Base-by-base conservation (phyloP, 2,329 filamentous ascomycete species). In the Verticillium dahliae region DNA sequence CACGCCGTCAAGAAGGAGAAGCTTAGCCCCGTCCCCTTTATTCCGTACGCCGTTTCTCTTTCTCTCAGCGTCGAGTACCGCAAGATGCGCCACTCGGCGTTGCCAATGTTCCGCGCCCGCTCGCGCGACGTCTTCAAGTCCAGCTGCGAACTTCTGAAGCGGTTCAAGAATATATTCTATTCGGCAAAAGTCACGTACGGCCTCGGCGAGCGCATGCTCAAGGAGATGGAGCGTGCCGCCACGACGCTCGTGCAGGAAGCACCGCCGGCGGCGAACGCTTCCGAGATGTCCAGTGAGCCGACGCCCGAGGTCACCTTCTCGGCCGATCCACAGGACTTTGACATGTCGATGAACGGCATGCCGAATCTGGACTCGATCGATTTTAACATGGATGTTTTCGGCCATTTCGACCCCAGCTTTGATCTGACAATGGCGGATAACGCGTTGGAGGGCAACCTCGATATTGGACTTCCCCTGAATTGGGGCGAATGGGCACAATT, bases 41-140 rank as follows among this genome's bases (percentile, higher is more conserved):
- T 88, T 0, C 85, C 85, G 0, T 88, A 88, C 61, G 84, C 83
- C 0, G 76, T 88, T 0, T 85, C 85, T 1, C 76, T 89, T 0
- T 82, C 85, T 0, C 76, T 89, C 1, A 86, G 83, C 56, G 83
- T 88, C 1, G 81, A 83, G 13, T 88, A 88, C 65, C 80, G 84
- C 55, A 87, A 87, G 68, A 85, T 88, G 84, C 78, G 85, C 1
- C 82, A 86, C 65, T 85, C 83, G 61, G 80, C 80, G 13, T 73
- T 86, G 0, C 80, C 84, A 1, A 82, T 86, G 77, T 86, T 85
- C 63, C 80, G 84, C 4, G 76, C 77, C 0, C 75, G 85, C n/a
- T 81, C 83, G 5, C 80, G 82, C 65, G 76, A 75, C 14, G 75
- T 81, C 0, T 87, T 88, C 67, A 77, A 79, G 58, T 78, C 77